These are phyloP conservation scores for Serendipita sp. DNA, from an alignment of 768 basidiomycete genomes.

Conservation along the genomic window DNA sequence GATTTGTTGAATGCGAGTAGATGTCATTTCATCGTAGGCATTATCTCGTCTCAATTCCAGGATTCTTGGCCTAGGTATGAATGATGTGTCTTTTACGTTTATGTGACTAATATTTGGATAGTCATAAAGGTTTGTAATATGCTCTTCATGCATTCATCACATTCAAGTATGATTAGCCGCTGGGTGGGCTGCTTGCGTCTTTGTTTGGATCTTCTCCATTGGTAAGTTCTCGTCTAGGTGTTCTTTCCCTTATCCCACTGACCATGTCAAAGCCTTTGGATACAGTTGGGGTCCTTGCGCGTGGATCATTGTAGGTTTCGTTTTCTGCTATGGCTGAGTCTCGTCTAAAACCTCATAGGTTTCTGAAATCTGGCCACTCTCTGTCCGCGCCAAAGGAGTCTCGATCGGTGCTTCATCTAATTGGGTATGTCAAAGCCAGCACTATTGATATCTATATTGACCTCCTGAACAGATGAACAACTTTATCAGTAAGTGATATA, in stretches of 20 bases:
- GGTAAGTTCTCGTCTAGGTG: constrained; percentile 21
- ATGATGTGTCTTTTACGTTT: background rate
- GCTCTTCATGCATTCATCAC: background rate
- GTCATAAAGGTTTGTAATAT: constrained; percentile 1
- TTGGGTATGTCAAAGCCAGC: constrained; percentile 30
- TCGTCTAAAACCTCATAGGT: background rate
- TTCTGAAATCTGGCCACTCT: constrained; percentile 20
- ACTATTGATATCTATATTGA: background rate
- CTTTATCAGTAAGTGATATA: constrained; percentile 37
- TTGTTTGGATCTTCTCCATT: constrained; percentile 63
- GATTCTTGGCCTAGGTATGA: constrained; percentile 36
- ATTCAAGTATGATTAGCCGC: constrained; percentile 26
- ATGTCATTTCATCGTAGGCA: constrained; percentile 55
- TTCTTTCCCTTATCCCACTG: background rate
- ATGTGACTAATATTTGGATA: background rate
- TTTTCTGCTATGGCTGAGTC: constrained; percentile 31
- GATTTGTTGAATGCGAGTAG: constrained; percentile 18
- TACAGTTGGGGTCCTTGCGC: constrained; percentile 67
- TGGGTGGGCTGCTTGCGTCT: constrained; percentile 53
- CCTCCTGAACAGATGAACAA: constrained; percentile 46
- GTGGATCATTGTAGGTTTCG: constrained; percentile 66
- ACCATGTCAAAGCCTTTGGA: constrained; percentile 31
- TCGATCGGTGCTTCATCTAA: constrained; percentile 62
- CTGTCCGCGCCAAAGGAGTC: constrained; percentile 55
- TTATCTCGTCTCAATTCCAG: constrained; percentile 43